These are phyloP conservation scores for Capsicum chinense DNA, from an alignment of 257 asterid genomes.

Conservation along the genomic window DNA sequence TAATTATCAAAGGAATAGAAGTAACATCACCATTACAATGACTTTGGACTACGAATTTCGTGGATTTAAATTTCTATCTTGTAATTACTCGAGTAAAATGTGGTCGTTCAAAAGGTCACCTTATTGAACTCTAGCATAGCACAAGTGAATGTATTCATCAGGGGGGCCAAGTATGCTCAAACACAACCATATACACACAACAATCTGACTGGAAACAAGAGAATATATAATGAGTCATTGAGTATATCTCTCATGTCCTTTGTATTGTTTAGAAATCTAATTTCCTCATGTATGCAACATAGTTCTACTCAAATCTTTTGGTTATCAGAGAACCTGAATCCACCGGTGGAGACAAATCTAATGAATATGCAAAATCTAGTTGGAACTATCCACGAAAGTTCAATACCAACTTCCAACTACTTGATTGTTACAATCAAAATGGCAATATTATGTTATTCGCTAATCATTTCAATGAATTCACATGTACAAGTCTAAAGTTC, in stretches of 20 bases:
- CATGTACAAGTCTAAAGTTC: neutral
- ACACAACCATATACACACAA: neutral
- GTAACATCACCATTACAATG: neutral
- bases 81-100: neutral
- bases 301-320: slow-evolving; percentile 14
- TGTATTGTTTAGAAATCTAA: neutral
- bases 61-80: neutral
- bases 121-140: neutral
- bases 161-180: neutral
- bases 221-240: neutral
- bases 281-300: neutral
- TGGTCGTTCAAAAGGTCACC: neutral
- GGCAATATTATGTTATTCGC: neutral
- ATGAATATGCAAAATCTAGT: neutral
- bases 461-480: neutral
- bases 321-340: neutral
- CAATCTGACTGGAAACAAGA: neutral
- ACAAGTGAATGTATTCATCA: neutral
- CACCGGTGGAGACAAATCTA: neutral
- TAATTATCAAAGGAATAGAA: neutral
- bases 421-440: neutral
- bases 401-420: slow-evolving; percentile 24
- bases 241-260: neutral
- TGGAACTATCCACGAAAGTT: neutral
- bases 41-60: neutral